Conservation (phyloP, 352 stramenopile genomes). For the Sclerospora graminicola region DNA sequence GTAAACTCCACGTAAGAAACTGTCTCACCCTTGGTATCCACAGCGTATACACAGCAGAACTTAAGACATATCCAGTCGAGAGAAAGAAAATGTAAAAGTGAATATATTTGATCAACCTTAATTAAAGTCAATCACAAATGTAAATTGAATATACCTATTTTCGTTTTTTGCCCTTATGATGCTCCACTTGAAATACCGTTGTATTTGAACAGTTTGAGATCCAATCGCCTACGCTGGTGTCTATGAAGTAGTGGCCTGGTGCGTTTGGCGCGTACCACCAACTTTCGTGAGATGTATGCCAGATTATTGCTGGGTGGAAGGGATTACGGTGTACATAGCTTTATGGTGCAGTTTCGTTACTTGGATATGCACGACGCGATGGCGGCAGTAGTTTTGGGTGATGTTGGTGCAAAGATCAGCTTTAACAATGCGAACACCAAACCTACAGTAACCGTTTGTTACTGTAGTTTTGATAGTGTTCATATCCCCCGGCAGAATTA, state of each 20-base stretch:
- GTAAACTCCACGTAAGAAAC: too few relatives aligned
- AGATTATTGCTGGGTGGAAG: constrained; percentile 73
- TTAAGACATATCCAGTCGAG: too few relatives aligned
- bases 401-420: constrained; percentile 60
- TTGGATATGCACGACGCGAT: constrained; percentile 60
- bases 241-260: constrained; percentile 95
- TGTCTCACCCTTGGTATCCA: too few relatives aligned
- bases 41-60: too few relatives aligned
- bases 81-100: too few relatives aligned
- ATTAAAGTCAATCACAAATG: too few relatives aligned
- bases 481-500: constrained; percentile 43
- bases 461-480: constrained; percentile 32
- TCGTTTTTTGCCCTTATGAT: too few relatives aligned
- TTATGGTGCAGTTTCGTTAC: constrained; percentile 91
- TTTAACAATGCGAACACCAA: constrained; percentile 72
- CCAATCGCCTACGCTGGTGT: constrained; percentile 90
- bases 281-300: constrained; percentile 83
- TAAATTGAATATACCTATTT: too few relatives aligned
- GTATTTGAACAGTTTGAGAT: constrained; percentile 95
- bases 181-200: too few relatives aligned
- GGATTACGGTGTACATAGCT: constrained; percentile 93
- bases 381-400: constrained; percentile 42
- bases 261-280: constrained; percentile 90
- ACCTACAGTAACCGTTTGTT: too few relatives aligned
- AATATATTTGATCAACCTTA: too few relatives aligned